Percentiles rank a stretch among this genome's conserved stretches.
These are phyloP conservation scores for Diaporthe longicolla DNA, from an alignment of 2,329 filamentous ascomycete species.

Conservation along the genomic window DNA sequence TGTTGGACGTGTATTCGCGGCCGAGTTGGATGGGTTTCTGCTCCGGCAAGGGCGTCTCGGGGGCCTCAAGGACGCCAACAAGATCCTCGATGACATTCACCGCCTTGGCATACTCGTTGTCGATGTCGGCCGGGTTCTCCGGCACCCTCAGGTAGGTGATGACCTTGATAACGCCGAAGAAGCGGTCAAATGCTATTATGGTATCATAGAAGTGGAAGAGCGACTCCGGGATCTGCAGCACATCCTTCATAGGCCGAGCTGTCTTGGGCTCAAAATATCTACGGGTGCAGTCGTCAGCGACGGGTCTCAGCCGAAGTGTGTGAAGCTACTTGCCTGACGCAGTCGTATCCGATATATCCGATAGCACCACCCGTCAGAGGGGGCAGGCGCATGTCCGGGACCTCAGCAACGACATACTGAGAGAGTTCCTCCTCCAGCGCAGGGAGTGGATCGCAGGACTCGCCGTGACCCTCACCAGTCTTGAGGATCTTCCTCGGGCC, in stretches of 20 bases:
- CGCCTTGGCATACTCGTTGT: slow-evolving; percentile 78
- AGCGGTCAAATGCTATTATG: slow-evolving; percentile 93
- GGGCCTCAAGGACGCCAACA: slow-evolving; percentile 79
- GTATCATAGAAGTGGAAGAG: slow-evolving; percentile 98
- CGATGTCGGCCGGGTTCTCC: slow-evolving; percentile 67
- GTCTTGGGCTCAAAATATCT: slow-evolving; percentile 97
- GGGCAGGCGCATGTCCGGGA: slow-evolving; percentile 87
- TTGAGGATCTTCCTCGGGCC: slow-evolving; percentile 84
- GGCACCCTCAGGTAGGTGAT: slow-evolving; percentile 86
- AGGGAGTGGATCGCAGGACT: slow-evolving; percentile 86
- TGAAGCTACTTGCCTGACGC: slow-evolving; percentile 70
- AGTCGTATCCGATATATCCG: slow-evolving; percentile 98
- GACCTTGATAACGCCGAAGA: slow-evolving; percentile 92
- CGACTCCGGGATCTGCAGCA: slow-evolving; percentile 90
- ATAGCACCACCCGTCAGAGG: slow-evolving; percentile 93
- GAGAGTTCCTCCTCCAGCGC: slow-evolving; percentile 85
- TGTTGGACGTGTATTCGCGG: slow-evolving; percentile 90
- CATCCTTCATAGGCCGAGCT: slow-evolving; percentile 87
- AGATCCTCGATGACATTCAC: slow-evolving; percentile 74
- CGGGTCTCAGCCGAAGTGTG: neutral
- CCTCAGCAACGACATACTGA: slow-evolving; percentile 82
- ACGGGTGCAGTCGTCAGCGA: slow-evolving; percentile 17
- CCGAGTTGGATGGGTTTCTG: slow-evolving; percentile 81
- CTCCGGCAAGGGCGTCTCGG: slow-evolving; percentile 81
- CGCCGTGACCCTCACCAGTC: slow-evolving; percentile 89